Evolutionary conservation across 2,329 filamentous ascomycete species (phyloP).

Genomic region (Mollisiaceae sp.): DNA sequence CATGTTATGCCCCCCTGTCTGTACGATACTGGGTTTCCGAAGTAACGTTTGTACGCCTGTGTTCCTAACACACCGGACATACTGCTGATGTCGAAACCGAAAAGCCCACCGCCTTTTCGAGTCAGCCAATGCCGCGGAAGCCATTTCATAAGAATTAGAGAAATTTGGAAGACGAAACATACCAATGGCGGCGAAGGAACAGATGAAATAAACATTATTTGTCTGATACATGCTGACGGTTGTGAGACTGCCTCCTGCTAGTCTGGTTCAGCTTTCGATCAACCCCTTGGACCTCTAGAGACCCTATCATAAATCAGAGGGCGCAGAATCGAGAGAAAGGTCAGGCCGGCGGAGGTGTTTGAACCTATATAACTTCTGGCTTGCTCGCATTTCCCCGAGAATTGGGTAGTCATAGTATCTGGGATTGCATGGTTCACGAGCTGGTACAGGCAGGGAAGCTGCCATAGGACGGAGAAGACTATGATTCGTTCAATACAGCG

Average conservation of each 20-base stretch:
- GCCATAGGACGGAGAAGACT: not conserved
- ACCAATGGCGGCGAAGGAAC: slow-evolving; percentile 66
- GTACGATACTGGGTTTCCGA: slow-evolving; percentile 62
- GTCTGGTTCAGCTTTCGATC: not conserved
- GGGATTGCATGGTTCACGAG: slow-evolving; percentile 1
- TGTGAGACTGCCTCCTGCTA: slow-evolving; percentile 9
- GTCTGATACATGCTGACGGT: slow-evolving; percentile 39
- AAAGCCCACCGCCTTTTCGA: slow-evolving; percentile 64
- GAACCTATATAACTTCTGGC: not conserved
- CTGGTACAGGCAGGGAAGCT: not conserved
- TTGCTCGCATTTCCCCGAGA: slow-evolving; percentile 4
- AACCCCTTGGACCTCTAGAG: not conserved
- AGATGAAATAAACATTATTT: slow-evolving; percentile 64
- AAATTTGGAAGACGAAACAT: slow-evolving; percentile 32
- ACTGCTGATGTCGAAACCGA: slow-evolving; percentile 80
- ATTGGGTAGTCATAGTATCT: not conserved
- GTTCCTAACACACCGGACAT: slow-evolving; percentile 74
- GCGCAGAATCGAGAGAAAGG: not conserved
- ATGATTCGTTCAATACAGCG: not conserved
- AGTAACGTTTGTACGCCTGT: slow-evolving; percentile 73
- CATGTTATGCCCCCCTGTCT: slow-evolving; percentile 74
- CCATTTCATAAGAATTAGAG: not conserved
- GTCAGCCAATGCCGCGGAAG: slow-evolving; percentile 19
- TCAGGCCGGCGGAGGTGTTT: not conserved
- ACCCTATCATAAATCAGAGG: not conserved